phyloP scores from a whole-genome alignment of 1,139 yeast genomes.

The Yamadazyma dushanensis region DNA sequence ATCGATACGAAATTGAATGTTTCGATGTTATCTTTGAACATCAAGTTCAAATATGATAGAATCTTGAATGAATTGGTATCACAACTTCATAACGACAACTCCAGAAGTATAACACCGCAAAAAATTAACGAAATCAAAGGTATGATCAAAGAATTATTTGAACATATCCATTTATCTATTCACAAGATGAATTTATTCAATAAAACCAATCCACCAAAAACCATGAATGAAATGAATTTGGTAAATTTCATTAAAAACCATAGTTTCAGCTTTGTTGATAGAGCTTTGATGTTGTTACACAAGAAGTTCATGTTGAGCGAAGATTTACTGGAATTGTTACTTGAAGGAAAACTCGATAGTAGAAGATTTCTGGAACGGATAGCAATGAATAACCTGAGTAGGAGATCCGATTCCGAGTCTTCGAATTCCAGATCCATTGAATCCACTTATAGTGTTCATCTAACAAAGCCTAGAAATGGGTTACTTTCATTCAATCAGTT shows the following conservation, averaged over 20 bases:
- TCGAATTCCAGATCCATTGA: constrained; percentile 3
- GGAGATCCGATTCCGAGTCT: background rate
- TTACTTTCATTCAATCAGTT: constrained; percentile 34
- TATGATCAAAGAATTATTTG: constrained; percentile 50
- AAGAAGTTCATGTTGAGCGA: constrained; percentile 49
- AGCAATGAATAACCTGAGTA: background rate
- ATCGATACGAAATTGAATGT: constrained; percentile 32
- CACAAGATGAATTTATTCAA: constrained; percentile 26
- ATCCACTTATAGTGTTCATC: constrained; percentile 16
- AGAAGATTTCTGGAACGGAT: background rate
- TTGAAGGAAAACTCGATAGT: background rate
- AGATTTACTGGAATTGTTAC: constrained; percentile 1
- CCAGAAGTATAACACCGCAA: constrained; percentile 33
- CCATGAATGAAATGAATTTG: constrained; percentile 45
- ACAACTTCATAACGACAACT: constrained; percentile 41
- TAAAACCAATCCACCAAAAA: constrained; percentile 26
- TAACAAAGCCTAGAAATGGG: constrained; percentile 24
- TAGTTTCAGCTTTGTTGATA: constrained; percentile 56
- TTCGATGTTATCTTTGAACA: constrained; percentile 46
- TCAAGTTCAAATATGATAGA: constrained; percentile 53
- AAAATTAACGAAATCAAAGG: constrained; percentile 46
- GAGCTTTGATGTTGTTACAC: constrained; percentile 55
- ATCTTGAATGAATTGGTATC: constrained; percentile 54
- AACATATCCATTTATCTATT: constrained; percentile 49
- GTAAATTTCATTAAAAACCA: constrained; percentile 50